These are phyloP conservation scores for Termitomyces sp. DNA, from an alignment of 768 basidiomycete genomes.

Conservation along the genomic window DNA sequence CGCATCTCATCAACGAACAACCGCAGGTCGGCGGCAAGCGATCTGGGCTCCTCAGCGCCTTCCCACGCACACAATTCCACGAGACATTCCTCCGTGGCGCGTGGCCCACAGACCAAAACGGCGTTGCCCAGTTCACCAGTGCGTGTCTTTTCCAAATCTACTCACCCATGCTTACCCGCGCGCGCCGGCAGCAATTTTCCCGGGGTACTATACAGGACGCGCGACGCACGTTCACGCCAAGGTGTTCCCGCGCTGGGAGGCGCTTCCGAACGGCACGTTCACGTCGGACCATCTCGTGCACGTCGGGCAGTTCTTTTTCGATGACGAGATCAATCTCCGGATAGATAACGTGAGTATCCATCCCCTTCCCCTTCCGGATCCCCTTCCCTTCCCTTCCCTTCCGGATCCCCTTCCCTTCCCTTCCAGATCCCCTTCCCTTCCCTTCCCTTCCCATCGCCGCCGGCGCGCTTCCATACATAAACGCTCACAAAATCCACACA, in stretches of 20 bases:
- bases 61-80: conserved; percentile 33
- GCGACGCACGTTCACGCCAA: conserved; percentile 53
- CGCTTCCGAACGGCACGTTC: conserved; percentile 39
- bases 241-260: conserved; percentile 44
- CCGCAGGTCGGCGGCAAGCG: conserved; percentile 43
- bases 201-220: conserved; percentile 52
- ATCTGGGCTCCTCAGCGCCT: conserved; percentile 35
- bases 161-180: not conserved
- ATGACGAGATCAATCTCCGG: conserved; percentile 43
- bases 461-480: too few relatives aligned
- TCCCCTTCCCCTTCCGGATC: not conserved
- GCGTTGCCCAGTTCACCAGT: conserved; percentile 51
- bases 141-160: too few relatives aligned
- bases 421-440: too few relatives aligned
- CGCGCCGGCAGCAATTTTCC: conserved; percentile 39
- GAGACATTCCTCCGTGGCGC: conserved; percentile 50
- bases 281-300: conserved; percentile 37
- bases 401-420: too few relatives aligned
- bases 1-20: conserved; percentile 34
- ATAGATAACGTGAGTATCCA: conserved; percentile 36
- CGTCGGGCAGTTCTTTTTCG: conserved; percentile 53
- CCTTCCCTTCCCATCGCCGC: too few relatives aligned
- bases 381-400: not conserved
- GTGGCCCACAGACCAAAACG: conserved; percentile 47
- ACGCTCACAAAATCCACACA: not conserved